Percentiles rank a stretch among this genome's conserved stretches.
phyloP scores from a whole-genome alignment of 2,329 filamentous ascomycete genomes.

The Gaeumannomyces tritici region DNA sequence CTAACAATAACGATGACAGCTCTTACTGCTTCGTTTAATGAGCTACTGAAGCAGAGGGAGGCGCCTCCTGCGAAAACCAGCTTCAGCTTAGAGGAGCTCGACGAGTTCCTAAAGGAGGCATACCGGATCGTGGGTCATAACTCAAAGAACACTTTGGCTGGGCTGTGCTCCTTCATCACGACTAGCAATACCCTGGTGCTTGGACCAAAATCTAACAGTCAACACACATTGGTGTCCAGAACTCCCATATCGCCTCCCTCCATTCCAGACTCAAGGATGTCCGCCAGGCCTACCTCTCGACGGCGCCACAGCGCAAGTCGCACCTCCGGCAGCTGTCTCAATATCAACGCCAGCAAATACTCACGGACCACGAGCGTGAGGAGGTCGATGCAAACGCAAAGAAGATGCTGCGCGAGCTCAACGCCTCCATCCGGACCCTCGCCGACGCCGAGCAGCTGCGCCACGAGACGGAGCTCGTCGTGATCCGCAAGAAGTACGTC shows the following conservation, averaged over 20 bases:
- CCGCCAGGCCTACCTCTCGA: conserved; percentile 85
- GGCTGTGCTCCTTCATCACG: neutral
- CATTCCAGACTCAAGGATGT: conserved; percentile 72
- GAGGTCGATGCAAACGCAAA: conserved; percentile 83
- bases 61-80: conserved; percentile 33
- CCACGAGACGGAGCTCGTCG: conserved; percentile 60
- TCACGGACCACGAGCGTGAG: conserved; percentile 77
- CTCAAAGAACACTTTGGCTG: neutral
- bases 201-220: neutral
- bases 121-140: conserved; percentile 67
- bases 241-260: conserved; percentile 73
- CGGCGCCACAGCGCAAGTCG: conserved; percentile 52
- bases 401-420: conserved; percentile 74
- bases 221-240: conserved; percentile 38
- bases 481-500: conserved; percentile 63
- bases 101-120: conserved; percentile 88
- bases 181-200: neutral
- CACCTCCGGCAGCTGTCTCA: conserved; percentile 35
- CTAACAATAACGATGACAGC: conserved; percentile 37
- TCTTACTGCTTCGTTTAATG: conserved; percentile 60
- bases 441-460: conserved; percentile 75
- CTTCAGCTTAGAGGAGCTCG: conserved; percentile 46
- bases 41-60: conserved; percentile 52
- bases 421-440: conserved; percentile 68
- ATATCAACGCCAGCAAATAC: conserved; percentile 29